phyloP scores from a whole-genome alignment of 768 basidiomycete genomes.

The Ramaria rubella region DNA sequence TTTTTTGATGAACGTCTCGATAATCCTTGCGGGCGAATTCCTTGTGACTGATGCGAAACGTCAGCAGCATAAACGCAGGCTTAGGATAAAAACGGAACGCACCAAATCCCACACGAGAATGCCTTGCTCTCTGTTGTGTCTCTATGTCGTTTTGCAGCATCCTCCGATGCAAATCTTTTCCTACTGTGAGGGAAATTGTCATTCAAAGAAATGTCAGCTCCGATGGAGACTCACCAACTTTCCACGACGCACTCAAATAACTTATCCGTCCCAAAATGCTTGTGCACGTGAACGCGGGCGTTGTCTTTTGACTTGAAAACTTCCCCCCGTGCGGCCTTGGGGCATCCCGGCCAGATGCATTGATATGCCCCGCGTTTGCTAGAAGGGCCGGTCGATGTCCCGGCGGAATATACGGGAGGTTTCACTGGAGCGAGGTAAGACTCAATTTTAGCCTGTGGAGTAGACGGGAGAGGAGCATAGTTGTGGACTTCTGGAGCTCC shows the following conservation, averaged over 20 bases:
- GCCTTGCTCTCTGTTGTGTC: conserved; percentile 6
- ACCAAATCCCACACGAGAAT: conserved; percentile 1
- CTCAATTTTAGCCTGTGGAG: not conserved
- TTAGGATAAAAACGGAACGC: not conserved
- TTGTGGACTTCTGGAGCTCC: conserved; percentile 1
- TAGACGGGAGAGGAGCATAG: not conserved
- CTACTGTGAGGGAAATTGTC: not conserved
- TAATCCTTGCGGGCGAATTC: conserved; percentile 6
- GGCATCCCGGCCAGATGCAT: not conserved
- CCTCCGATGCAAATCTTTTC: conserved; percentile 6
- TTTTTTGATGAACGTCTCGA: conserved; percentile 1
- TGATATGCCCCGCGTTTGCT: not conserved
- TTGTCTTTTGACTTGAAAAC: conserved; percentile 3
- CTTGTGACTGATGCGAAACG: not conserved
- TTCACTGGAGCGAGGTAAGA: not conserved
- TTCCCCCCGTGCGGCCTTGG: not conserved
- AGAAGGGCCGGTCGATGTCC: not conserved
- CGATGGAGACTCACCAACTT: conserved; percentile 1
- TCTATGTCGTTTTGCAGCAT: conserved; percentile 6
- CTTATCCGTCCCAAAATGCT: conserved; percentile 7
- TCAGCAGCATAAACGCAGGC: not conserved
- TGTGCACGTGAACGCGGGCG: conserved; percentile 5
- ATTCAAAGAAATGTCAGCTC: not conserved
- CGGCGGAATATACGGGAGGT: not conserved
- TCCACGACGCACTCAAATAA: conserved; percentile 4